phyloP scores from a whole-genome alignment of 306 rosid genomes.

The Macrotyloma uniflorum region DNA sequence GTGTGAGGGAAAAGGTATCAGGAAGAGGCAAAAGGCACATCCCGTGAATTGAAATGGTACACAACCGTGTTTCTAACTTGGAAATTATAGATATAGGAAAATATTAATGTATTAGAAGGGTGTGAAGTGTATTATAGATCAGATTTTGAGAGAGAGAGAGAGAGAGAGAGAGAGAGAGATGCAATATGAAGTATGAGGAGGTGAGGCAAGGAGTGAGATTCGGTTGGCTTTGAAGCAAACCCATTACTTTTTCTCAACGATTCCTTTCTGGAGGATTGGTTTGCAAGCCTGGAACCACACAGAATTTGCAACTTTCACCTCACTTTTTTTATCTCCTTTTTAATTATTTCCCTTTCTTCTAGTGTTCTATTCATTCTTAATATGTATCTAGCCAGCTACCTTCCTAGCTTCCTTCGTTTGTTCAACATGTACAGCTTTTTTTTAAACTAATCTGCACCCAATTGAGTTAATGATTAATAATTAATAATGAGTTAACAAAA shows the following conservation, averaged over 20 bases:
- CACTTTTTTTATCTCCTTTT: not conserved
- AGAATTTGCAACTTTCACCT: constrained; percentile 46
- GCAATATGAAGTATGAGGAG: constrained; percentile 65
- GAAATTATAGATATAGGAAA: constrained; percentile 44
- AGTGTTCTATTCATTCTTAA: not conserved
- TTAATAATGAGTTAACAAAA: constrained; percentile 1
- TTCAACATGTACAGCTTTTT: not conserved
- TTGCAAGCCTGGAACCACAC: constrained; percentile 94
- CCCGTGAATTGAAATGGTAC: constrained; percentile 45
- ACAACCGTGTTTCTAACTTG: constrained; percentile 49
- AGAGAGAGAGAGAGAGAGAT: constrained; percentile 32
- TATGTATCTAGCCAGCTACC: not conserved
- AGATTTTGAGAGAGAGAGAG: too few species aligned
- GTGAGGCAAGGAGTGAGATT: constrained; percentile 87
- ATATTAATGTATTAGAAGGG: constrained; percentile 27
- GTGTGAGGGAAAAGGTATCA: constrained; percentile 40
- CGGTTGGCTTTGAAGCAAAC: constrained; percentile 99
- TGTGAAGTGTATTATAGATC: not conserved
- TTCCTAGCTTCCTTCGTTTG: not conserved
- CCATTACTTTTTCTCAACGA: constrained; percentile 82
- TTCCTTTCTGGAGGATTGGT: constrained; percentile 84
- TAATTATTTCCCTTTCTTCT: constrained; percentile 28
- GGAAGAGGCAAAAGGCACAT: constrained; percentile 30
- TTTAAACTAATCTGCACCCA: constrained; percentile 4
- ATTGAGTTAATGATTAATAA: not conserved